Conservation (phyloP, 2,329 filamentous ascomycete species). For the Cucurbitaria berberidis region DNA sequence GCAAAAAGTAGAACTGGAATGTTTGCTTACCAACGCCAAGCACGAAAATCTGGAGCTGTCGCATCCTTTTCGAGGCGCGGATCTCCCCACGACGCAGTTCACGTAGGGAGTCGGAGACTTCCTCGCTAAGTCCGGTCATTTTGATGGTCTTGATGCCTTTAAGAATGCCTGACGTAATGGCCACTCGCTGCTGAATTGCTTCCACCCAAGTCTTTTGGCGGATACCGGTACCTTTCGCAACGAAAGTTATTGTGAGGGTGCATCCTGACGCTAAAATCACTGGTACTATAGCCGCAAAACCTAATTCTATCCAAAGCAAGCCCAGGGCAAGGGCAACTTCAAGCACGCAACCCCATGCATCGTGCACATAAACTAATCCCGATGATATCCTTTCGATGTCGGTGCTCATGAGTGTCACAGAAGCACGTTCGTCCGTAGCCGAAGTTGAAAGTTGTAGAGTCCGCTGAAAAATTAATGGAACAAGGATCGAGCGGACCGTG, state of each 20-base stretch:
- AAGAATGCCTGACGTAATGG: conserved; percentile 19
- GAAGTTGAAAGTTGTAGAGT: conserved; percentile 14
- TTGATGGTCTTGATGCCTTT: conserved; percentile 21
- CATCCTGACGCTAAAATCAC: too few relatives aligned
- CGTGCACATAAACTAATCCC: conserved; percentile 13
- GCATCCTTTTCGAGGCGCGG: conserved; percentile 12
- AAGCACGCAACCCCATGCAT: conserved; percentile 18
- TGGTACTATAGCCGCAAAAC: too few relatives aligned
- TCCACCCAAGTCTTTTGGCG: too few relatives aligned
- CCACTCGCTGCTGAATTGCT: conserved; percentile 18
- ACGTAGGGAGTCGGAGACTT: conserved; percentile 6
- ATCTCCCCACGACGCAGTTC: conserved; percentile 16
- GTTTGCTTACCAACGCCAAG: too few relatives aligned
- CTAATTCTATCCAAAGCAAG: conserved; percentile 18
- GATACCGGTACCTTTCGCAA: too few relatives aligned
- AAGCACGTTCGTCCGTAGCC: conserved; percentile 13
- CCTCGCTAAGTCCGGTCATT: conserved; percentile 17
- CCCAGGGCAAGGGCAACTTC: conserved; percentile 15
- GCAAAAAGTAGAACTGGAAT: too few relatives aligned
- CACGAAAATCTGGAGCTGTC: conserved; percentile 11
- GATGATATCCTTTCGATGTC: conserved; percentile 21
- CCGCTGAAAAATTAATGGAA: conserved; percentile 17
- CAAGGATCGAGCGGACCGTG: conserved; percentile 16
- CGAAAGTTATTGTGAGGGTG: too few relatives aligned
- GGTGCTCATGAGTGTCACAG: conserved; percentile 22